Conservation (phyloP, 2,329 filamentous ascomycete genomes). For the Dothistroma septosporum region DNA sequence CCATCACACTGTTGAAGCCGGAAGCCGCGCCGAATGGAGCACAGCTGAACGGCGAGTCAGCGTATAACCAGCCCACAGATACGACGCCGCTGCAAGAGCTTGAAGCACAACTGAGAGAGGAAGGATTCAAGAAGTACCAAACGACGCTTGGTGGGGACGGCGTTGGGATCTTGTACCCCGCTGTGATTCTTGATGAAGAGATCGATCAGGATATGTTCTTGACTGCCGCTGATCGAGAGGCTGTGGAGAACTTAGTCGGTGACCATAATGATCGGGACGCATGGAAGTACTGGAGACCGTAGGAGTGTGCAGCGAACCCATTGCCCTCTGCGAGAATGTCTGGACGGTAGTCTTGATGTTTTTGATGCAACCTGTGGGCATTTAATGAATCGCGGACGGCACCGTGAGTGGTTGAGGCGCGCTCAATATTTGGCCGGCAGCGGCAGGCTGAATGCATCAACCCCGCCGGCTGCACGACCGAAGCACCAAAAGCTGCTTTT, state of each 20-base stretch:
- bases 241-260: slow-evolving; percentile 81
- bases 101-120: slow-evolving; percentile 54
- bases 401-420: not conserved
- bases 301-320: not conserved
- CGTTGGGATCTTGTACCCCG: slow-evolving; percentile 90
- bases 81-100: slow-evolving; percentile 51
- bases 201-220: slow-evolving; percentile 89
- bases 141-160: slow-evolving; percentile 90
- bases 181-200: slow-evolving; percentile 86
- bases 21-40: slow-evolving; percentile 35
- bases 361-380: not conserved
- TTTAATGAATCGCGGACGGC: not conserved
- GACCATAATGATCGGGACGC: slow-evolving; percentile 28
- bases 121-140: slow-evolving; percentile 77
- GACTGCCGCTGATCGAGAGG: slow-evolving; percentile 75
- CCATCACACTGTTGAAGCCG: slow-evolving; percentile 81
- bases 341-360: not conserved
- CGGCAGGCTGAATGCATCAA: not conserved
- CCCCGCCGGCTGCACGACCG: not conserved
- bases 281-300: slow-evolving; percentile 38
- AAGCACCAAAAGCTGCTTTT: not conserved
- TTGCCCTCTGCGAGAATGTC: not conserved
- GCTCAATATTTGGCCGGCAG: not conserved
- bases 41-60: slow-evolving; percentile 16
- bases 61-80: slow-evolving; percentile 2